Percentiles rank a stretch among this genome's conserved stretches.
Evolutionary conservation across 78 protist species (phyloP).

Genomic region (Mastigamoeba balamuthi): DNA sequence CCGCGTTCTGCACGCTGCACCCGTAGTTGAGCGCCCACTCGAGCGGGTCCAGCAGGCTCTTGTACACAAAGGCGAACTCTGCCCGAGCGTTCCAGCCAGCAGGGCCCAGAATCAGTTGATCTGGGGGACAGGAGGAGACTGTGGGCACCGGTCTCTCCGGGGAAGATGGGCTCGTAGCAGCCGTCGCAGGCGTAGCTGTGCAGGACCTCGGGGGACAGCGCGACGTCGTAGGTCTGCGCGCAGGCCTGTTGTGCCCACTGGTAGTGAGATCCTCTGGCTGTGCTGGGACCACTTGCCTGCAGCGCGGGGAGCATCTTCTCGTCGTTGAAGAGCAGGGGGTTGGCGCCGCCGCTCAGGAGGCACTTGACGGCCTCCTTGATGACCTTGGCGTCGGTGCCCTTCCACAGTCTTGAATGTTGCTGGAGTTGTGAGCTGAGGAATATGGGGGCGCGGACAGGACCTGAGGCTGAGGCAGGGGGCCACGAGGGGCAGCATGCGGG

Average conservation of each 20-base stretch:
- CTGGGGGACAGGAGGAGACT: not conserved
- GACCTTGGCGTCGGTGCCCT: too few species aligned
- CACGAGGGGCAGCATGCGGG: not conserved
- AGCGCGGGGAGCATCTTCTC: not conserved
- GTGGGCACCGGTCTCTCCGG: not conserved
- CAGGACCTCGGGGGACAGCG: too few species aligned
- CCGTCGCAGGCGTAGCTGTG: not conserved
- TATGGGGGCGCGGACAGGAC: too few species aligned
- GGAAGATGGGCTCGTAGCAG: not conserved
- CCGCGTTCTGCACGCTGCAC: not conserved
- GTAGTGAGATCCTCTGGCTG: too few species aligned
- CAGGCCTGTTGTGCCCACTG: too few species aligned
- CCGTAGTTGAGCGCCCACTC: not conserved
- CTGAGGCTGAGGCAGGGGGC: not conserved
- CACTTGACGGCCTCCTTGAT: not conserved
- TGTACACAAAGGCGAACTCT: not conserved
- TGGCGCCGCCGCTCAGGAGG: not conserved
- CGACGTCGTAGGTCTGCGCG: too few species aligned
- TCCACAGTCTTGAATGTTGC: too few species aligned
- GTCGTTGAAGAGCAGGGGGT: not conserved
- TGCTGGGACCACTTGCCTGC: not conserved
- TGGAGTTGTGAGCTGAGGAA: too few species aligned
- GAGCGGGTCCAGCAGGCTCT: not conserved
- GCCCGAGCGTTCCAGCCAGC: not conserved
- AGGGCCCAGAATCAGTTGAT: too few species aligned